Evolutionary conservation across 176 grass and related monocot genomes (phyloP), one percentile per base, ranked within the genome.

Genomic region (Ampelocalamus luodianensis): DNA sequence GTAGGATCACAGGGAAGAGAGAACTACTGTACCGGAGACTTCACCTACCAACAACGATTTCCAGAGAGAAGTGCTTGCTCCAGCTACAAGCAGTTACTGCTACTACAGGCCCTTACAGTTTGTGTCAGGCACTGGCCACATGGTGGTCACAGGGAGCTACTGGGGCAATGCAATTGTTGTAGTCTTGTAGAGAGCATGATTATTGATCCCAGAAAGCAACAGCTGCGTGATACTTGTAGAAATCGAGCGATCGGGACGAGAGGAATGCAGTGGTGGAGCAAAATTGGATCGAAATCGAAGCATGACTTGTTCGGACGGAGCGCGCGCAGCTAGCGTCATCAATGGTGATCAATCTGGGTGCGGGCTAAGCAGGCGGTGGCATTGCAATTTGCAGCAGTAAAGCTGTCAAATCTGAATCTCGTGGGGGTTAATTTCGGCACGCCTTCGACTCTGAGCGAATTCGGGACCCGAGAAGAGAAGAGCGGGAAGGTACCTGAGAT

Each of bases 401-500:
- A 9, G 65, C 45, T 0, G 63, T 4, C 29, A 32, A 79, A 90
- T 87, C 89, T 87, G 89, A 87, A 75, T 87, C 79, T 68, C 13
- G 67, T 12, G 29, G 65, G 65, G 37, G 34, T 75, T 9, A 5
- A 27, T 55, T 55, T 26, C 0, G 10, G 49, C 20, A 58, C 67
- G 55, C 76, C 18, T 64, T 20, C 34, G 36, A 62, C 34, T 15
- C 34, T 15, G 26, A 6, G 0, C 34, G 20, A 56, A 72, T 71
- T 71, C 10, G 6, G 56, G 61, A 56, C 4, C 0, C 24, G 18
- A 34, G 37, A 61, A 5, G n/a, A 20, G 23, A 7, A 62, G 29
- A 10, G 24, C 16, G 1, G 48, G 72, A 39, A n/a, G 46, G 73
- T 60, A 91, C 89, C 89, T 91, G 89, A 80, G 76, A 84, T 84